These are phyloP conservation scores for Daldinia grandis DNA, from an alignment of 495 filamentous ascomycete genomes.

Conservation along the genomic window DNA sequence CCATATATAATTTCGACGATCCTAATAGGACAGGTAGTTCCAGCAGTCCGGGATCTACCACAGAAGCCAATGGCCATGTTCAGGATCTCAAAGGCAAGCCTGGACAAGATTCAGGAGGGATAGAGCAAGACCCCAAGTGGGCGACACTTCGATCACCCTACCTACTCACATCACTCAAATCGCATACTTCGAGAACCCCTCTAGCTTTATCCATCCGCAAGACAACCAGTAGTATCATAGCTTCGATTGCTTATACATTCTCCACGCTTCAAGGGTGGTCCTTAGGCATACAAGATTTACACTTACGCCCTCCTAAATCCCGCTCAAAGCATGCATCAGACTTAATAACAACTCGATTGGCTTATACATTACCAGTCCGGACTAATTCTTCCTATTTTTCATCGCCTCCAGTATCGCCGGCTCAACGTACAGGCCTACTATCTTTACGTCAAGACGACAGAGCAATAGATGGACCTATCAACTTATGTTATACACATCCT, in stretches of 20 bases:
- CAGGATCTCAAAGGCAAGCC: constrained; percentile 14
- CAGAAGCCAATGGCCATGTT: not conserved
- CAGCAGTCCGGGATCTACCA: not conserved
- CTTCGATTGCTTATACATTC: constrained; percentile 86
- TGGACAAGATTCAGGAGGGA: constrained; percentile 2
- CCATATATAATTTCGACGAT: constrained; percentile 71
- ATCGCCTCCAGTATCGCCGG: constrained; percentile 64
- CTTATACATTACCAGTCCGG: constrained; percentile 51
- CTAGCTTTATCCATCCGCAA: constrained; percentile 79
- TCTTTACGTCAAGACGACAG: constrained; percentile 22
- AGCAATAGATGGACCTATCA: constrained; percentile 66
- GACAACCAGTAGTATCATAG: constrained; percentile 66
- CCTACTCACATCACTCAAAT: constrained; percentile 81
- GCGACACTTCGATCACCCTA: constrained; percentile 49
- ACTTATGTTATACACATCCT: constrained; percentile 86
- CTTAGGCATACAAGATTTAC: constrained; percentile 87
- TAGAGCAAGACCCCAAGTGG: not conserved
- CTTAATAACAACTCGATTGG: constrained; percentile 56
- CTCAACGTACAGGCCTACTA: constrained; percentile 51
- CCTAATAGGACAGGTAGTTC: constrained; percentile 32
- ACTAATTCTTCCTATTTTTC: constrained; percentile 37
- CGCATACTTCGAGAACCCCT: constrained; percentile 80
- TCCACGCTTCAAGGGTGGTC: constrained; percentile 80
- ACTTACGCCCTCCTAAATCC: constrained; percentile 55
- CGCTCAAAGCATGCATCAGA: constrained; percentile 49